Evolutionary conservation across 305 asterid genomes (phyloP).

Genomic region (Nicotiana rustica): DNA sequence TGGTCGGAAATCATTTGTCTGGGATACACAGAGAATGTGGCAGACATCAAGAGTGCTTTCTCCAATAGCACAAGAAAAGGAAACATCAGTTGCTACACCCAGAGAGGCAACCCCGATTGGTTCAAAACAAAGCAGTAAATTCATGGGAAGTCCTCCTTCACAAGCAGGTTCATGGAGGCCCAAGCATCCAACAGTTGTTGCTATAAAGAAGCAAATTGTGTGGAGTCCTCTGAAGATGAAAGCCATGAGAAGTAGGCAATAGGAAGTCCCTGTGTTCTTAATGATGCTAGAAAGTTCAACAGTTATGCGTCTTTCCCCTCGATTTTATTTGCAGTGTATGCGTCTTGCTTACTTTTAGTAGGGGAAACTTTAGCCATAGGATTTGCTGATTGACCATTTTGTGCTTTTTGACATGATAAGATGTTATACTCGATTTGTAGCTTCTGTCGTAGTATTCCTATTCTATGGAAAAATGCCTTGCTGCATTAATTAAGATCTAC

Average conservation of each 20-base stretch:
- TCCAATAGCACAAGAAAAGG: constrained; percentile 59
- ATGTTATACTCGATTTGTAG: neutral
- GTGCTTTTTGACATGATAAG: constrained; percentile 4
- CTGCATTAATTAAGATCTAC: neutral
- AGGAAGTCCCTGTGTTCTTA: constrained; percentile 59
- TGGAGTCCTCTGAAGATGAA: constrained; percentile 91
- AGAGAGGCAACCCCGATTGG: constrained; percentile 63
- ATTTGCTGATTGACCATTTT: constrained; percentile 22
- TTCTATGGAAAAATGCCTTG: neutral
- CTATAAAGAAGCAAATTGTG: constrained; percentile 77
- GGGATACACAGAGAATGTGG: constrained; percentile 90
- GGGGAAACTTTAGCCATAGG: neutral
- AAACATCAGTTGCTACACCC: constrained; percentile 38
- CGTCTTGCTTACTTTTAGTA: constrained; percentile 40
- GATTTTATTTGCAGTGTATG: constrained; percentile 42
- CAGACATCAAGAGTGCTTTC: constrained; percentile 64
- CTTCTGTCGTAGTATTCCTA: neutral
- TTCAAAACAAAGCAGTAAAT: constrained; percentile 68
- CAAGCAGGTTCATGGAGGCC: constrained; percentile 81
- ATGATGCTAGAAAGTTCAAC: constrained; percentile 3
- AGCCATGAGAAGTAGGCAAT: constrained; percentile 54
- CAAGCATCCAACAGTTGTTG: constrained; percentile 86
- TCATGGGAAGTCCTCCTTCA: constrained; percentile 79
- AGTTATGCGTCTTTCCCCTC: neutral
- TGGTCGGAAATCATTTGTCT: constrained; percentile 70